Conservation (phyloP, 2,329 filamentous ascomycete species). For the Colletotrichum eleusines region DNA sequence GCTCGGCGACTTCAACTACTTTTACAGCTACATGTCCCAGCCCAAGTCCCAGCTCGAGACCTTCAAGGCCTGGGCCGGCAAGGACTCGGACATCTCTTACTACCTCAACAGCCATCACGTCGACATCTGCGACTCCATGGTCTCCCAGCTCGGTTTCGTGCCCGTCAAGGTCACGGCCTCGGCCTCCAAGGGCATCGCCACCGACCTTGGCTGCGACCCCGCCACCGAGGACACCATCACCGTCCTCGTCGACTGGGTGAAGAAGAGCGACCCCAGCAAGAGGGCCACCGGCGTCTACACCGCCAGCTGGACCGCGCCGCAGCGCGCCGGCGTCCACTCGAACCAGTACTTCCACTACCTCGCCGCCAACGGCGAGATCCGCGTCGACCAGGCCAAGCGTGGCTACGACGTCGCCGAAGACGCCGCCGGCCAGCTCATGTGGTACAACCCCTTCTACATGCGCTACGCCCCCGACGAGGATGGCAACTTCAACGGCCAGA, state of each 20-base stretch:
- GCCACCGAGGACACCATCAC: conserved; percentile 95
- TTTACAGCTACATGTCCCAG: conserved; percentile 97
- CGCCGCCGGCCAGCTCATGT: conserved; percentile 74
- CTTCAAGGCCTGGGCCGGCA: conserved; percentile 93
- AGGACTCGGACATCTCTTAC: conserved; percentile 93
- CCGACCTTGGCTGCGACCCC: conserved; percentile 80
- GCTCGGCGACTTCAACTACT: conserved; percentile 97
- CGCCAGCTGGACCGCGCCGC: conserved; percentile 93
- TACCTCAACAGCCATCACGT: conserved; percentile 97
- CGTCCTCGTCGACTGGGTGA: conserved; percentile 88
- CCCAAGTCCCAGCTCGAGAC: conserved; percentile 92
- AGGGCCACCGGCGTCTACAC: conserved; percentile 91
- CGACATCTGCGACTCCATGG: conserved; percentile 94
- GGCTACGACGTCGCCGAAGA: conserved; percentile 97
- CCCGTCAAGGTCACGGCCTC: conserved; percentile 84
- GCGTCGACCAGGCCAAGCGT: conserved; percentile 92
- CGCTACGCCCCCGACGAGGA: conserved; percentile 94
- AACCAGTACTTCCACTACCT: conserved; percentile 99
- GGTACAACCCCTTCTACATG: conserved; percentile 98
- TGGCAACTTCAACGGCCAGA: conserved; percentile 92
- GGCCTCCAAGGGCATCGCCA: conserved; percentile 83
- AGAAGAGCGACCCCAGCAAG: conserved; percentile 75
- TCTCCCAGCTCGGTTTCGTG: conserved; percentile 76
- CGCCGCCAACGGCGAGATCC: conserved; percentile 84
- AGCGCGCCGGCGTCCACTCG: conserved; percentile 93